Evolutionary conservation across 345 rosid species (phyloP).

Genomic region (Erucastrum elatum): DNA sequence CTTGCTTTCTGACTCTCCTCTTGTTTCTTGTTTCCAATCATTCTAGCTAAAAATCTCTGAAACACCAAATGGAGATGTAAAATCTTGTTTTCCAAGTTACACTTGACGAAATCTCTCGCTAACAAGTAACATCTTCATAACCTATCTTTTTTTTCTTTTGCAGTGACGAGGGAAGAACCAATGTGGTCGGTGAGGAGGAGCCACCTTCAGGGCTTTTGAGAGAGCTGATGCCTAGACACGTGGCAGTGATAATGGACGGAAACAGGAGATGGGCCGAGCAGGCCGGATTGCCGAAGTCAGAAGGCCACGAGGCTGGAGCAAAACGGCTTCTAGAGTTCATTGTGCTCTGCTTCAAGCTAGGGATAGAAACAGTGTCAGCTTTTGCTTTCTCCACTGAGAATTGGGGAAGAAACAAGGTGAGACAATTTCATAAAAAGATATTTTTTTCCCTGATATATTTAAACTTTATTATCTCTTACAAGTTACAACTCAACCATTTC

Average conservation of each 20-base stretch:
- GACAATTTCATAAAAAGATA: too few relatives aligned
- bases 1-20: too few relatives aligned
- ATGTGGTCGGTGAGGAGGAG: constrained; percentile 10
- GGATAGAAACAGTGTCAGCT: background rate
- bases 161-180: constrained; percentile 5
- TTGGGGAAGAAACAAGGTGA: constrained; percentile 13
- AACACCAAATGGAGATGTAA: too few relatives aligned
- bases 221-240: constrained; percentile 67
- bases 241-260: constrained; percentile 84
- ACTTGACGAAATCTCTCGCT: too few relatives aligned
- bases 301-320: constrained; percentile 69
- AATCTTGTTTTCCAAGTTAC: too few relatives aligned
- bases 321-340: constrained; percentile 47
- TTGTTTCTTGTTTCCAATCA: too few relatives aligned
- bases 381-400: background rate
- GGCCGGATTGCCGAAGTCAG: constrained; percentile 46
- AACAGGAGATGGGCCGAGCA: constrained; percentile 68
- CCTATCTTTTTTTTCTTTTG: constrained; percentile 4
- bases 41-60: too few relatives aligned
- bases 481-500: too few relatives aligned
- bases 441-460: too few relatives aligned
- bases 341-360: constrained; percentile 44
- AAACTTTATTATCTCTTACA: too few relatives aligned
- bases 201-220: constrained; percentile 25
- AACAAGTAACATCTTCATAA: background rate